These are phyloP conservation scores for Nakazawaea molendinolei DNA, from an alignment of 805 yeast genomes.

Conservation along the genomic window DNA sequence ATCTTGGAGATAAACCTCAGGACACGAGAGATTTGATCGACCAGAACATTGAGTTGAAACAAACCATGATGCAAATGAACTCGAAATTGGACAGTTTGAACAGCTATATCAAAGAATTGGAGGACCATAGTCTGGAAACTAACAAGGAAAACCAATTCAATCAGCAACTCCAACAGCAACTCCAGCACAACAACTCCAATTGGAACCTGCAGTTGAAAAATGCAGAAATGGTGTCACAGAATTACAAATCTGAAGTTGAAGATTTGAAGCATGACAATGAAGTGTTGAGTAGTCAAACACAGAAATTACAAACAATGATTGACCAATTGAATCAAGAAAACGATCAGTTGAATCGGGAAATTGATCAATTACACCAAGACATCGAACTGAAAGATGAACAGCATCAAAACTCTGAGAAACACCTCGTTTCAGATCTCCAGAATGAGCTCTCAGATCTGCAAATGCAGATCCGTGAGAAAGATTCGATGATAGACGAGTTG, in stretches of 20 bases:
- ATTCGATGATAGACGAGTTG: conserved; percentile 12
- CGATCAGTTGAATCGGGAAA: conserved; percentile 2
- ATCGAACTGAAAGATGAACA: background rate
- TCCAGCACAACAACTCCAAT: background rate
- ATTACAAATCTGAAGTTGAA: conserved; percentile 12
- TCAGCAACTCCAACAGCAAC: background rate
- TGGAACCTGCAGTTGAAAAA: no score
- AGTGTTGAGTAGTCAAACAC: conserved; percentile 13
- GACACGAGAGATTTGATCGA: conserved; percentile 31
- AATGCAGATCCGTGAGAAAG: conserved; percentile 6
- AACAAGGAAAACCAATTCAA: no score
- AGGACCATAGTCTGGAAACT: background rate
- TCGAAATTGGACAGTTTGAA: conserved; percentile 7
- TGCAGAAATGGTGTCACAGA: background rate
- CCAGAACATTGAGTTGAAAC: conserved; percentile 28
- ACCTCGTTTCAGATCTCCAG: no score
- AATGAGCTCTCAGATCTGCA: conserved; percentile 2
- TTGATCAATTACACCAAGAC: background rate
- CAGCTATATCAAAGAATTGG: conserved; percentile 5
- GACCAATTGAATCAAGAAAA: background rate
- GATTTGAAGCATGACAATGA: conserved; percentile 17
- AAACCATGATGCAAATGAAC: conserved; percentile 17
- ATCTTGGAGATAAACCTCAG: conserved; percentile 34
- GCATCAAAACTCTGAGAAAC: background rate
- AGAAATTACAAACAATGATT: background rate